Base-by-base conservation (phyloP, 225 moss, liverwort and hornwort species). In the Ulota crispa region DNA sequence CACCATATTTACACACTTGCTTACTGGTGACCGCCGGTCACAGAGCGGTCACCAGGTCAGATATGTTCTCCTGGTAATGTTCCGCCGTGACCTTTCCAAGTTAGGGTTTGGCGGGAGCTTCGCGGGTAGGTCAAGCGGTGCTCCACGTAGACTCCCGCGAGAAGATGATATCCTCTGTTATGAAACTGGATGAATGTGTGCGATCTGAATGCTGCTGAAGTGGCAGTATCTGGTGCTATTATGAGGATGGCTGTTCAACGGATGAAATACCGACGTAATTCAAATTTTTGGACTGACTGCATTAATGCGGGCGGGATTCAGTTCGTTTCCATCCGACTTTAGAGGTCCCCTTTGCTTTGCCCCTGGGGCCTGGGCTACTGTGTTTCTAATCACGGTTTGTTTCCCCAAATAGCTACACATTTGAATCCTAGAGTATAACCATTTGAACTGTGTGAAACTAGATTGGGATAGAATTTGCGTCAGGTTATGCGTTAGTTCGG, bases 21-120 rank as follows among this genome's bases (percentile, higher is more conserved):
- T 0, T 10, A 53, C 70, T 32, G 76, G 53, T 24, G 21, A 54
- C 6, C 19, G 47, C 2, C 36, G 0, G 77, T 50, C 2, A 9
- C 2, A 9, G 14, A 5, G 24, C 13, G 39, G 64, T 66, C 56
- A 19, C 52, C 67, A 24, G 62, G 65, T 65, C 45, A 0, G 14
- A 80, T 72, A 36, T 18, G 3, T 26, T 62, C 63, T 80, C 13
- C 52, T 32, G 80, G 72, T 20, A 20, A 52, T 0, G 21, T 18
- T 73, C 82, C 62, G 54, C 68, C 21, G 61, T 12, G 41, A 75
- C 55, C 64, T 82, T 85, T 75, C 57, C 71, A 63, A 64, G 32
- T 80, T 87, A 87, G 87, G 83, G 87, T 83, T 81, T 87, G 87
- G 87, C 84, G 84, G 87, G 87, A 87, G 87, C 78, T 75, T 74